phyloP scores from a whole-genome alignment of 1,284 basidiomycete genomes.

The Apiotrichum sp. region DNA sequence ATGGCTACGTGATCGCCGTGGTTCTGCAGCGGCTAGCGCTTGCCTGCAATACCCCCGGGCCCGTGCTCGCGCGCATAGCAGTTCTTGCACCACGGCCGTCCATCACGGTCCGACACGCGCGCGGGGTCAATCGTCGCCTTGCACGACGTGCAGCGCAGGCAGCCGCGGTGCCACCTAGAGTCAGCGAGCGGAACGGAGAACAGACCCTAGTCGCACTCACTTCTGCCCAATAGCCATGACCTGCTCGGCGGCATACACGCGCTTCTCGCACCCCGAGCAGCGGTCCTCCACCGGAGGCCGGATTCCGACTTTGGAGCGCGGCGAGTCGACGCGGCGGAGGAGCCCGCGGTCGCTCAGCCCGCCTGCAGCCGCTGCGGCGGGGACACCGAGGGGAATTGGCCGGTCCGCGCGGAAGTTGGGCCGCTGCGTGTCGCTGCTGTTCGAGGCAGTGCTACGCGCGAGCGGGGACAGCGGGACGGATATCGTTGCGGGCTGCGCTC shows the following conservation, averaged over 20 bases:
- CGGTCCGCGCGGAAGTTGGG: slow-evolving; percentile 32
- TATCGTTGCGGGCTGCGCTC: neutral
- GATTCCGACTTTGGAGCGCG: slow-evolving; percentile 33
- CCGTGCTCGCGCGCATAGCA: slow-evolving; percentile 44
- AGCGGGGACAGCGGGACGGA: neutral
- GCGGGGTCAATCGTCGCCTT: slow-evolving; percentile 37
- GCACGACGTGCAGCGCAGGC: slow-evolving; percentile 39
- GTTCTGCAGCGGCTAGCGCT: slow-evolving; percentile 13
- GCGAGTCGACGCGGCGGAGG: slow-evolving; percentile 9
- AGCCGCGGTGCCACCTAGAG: slow-evolving; percentile 42
- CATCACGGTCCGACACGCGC: slow-evolving; percentile 56
- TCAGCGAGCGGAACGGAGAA: too few species aligned
- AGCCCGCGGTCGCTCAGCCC: slow-evolving; percentile 3
- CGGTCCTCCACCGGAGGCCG: slow-evolving; percentile 29
- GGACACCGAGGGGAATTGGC: slow-evolving; percentile 14
- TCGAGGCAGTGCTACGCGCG: slow-evolving; percentile 11
- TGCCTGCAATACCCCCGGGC: slow-evolving; percentile 37
- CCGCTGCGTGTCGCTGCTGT: slow-evolving; percentile 22
- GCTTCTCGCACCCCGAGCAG: slow-evolving; percentile 42
- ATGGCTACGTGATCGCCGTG: too few species aligned
- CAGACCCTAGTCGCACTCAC: neutral
- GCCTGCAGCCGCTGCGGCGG: neutral
- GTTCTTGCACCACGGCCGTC: slow-evolving; percentile 41
- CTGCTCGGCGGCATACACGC: slow-evolving; percentile 46
- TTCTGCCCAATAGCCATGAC: slow-evolving; percentile 23